Conservation (phyloP, 768 basidiomycete genomes). For the Auricularia sp. region DNA sequence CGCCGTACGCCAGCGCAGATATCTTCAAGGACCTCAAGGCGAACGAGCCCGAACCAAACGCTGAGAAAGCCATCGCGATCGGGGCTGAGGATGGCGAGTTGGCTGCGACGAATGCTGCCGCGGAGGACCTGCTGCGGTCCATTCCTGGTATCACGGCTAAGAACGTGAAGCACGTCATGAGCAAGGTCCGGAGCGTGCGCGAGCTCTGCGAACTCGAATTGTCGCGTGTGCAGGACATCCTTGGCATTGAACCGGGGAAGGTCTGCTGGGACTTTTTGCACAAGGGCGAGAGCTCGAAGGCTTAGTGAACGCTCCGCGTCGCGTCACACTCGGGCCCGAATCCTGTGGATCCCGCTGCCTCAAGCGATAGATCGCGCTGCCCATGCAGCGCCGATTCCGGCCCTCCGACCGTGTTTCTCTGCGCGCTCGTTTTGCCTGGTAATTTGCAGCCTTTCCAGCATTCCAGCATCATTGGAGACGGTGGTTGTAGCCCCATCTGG, state of each 20-base stretch:
- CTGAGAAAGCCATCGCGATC: constrained; percentile 58
- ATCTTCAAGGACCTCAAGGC: constrained; percentile 89
- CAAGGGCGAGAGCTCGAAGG: constrained; percentile 36
- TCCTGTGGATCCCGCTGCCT: no score
- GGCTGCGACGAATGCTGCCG: constrained; percentile 56
- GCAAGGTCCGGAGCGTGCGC: constrained; percentile 63
- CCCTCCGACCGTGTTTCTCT: no score
- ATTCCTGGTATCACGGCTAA: constrained; percentile 80
- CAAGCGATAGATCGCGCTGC: no score
- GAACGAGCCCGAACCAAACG: constrained; percentile 72
- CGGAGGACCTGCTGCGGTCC: constrained; percentile 72
- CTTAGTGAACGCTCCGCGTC: not conserved
- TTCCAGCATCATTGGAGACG: no score
- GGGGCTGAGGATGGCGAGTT: constrained; percentile 72
- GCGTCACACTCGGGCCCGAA: no score
- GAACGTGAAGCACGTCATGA: constrained; percentile 78
- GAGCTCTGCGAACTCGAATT: constrained; percentile 60
- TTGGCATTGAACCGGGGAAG: constrained; percentile 76
- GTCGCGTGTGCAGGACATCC: constrained; percentile 53
- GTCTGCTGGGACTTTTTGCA: constrained; percentile 76
- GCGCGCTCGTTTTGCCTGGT: no score
- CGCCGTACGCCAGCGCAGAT: constrained; percentile 81
- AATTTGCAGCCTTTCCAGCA: no score
- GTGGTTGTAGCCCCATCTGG: no score
- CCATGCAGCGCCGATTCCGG: no score